Evolutionary conservation across 805 yeast species (phyloP).

Genomic region (Pichia cephalocereana): DNA sequence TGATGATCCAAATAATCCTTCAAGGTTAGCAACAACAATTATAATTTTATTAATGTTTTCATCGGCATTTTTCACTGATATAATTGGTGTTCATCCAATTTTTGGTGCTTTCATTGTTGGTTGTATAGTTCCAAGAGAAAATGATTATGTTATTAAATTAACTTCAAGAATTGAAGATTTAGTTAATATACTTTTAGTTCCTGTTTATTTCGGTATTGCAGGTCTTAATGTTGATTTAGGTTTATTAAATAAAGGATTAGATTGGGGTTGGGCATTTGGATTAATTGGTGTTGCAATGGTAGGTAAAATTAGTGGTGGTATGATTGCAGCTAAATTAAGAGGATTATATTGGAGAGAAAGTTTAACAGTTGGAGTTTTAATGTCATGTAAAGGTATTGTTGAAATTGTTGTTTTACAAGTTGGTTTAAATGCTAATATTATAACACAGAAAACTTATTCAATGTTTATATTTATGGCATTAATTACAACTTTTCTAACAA

Average conservation of each 20-base stretch:
- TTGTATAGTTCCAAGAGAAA: constrained; percentile 64
- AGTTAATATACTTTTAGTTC: constrained; percentile 62
- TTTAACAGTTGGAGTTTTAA: constrained; percentile 64
- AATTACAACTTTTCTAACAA: constrained; percentile 68
- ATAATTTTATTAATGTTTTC: constrained; percentile 48
- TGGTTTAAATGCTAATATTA: constrained; percentile 64
- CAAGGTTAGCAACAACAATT: constrained; percentile 49
- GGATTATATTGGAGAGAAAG: constrained; percentile 69
- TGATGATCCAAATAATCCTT: constrained; percentile 50
- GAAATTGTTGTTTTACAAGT: constrained; percentile 72
- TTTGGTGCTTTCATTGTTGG: constrained; percentile 82
- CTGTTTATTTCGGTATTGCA: constrained; percentile 72
- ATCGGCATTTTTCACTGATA: constrained; percentile 73
- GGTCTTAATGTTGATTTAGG: constrained; percentile 68
- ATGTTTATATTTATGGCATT: constrained; percentile 83
- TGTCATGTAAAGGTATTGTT: constrained; percentile 86
- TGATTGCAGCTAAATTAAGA: constrained; percentile 49
- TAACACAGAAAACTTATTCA: constrained; percentile 55
- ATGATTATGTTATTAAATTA: constrained; percentile 58
- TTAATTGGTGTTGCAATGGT: constrained; percentile 57
- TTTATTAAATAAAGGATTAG: constrained; percentile 50
- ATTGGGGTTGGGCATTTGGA: constrained; percentile 73
- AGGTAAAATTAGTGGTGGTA: constrained; percentile 62
- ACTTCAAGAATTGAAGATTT: constrained; percentile 73
- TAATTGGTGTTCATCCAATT: constrained; percentile 79